These are phyloP conservation scores for Scenedesmus sp. DNA, from an alignment of 163 green algal genomes.

Conservation along the genomic window DNA sequence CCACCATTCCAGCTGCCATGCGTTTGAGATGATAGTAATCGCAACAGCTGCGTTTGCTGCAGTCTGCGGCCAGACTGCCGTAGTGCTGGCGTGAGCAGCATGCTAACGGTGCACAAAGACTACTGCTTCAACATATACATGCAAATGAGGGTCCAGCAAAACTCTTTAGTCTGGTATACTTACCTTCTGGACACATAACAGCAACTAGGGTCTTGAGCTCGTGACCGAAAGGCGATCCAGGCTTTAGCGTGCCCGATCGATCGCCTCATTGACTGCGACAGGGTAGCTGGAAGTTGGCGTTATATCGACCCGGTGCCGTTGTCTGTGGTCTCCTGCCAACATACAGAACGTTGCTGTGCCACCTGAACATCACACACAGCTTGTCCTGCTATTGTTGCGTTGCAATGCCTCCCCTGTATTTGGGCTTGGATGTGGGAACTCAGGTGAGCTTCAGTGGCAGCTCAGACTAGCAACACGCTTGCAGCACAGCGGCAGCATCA, in stretches of 20 bases:
- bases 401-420: slow-evolving; percentile 55
- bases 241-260: background rate
- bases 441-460: slow-evolving; percentile 52
- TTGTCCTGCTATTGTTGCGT: background rate
- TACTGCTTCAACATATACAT: background rate
- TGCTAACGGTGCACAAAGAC: background rate
- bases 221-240: background rate
- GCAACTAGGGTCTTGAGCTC: background rate
- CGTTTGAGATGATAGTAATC: background rate
- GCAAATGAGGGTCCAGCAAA: background rate
- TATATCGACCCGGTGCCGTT: too few species aligned
- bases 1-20: background rate
- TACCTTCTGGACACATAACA: background rate
- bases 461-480: background rate
- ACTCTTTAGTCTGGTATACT: background rate
- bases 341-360: background rate
- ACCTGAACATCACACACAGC: background rate
- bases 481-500: background rate
- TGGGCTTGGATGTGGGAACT: slow-evolving; percentile 87
- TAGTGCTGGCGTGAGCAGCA: slow-evolving; percentile 17
- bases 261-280: background rate
- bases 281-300: too few species aligned
- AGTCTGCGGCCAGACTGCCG: background rate
- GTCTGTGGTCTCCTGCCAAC: background rate
- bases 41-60: background rate